Base-by-base conservation (phyloP, 139 green algal genomes). In the Yamagishiella unicocca region DNA sequence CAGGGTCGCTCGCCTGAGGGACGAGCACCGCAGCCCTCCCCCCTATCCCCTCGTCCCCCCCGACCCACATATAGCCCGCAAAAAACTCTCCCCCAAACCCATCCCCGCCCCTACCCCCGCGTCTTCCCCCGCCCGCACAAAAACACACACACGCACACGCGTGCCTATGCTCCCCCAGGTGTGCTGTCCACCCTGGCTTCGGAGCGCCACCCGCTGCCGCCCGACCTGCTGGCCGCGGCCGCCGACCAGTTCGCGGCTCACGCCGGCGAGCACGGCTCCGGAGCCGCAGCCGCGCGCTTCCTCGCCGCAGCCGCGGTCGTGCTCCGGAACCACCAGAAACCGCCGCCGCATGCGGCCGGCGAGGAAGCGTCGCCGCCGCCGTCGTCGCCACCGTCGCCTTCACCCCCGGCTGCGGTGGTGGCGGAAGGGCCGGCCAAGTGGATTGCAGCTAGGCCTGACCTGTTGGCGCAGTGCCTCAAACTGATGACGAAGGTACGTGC, bases 391-490 rank as follows among this genome's bases (percentile, higher is more conserved):
- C 62, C 62, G 74, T 2, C 1, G 74, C 22, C 2, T 22, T 9
- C 17, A 43, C 29, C 29, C 8, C 4, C 45, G 29, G 24, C 27
- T n/a, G n/a, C 27, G 29, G 21, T 10, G 73, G 1, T 8, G 7
- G 29, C 29, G 4, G 53, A 46, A n/a, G 7, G 24, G 5, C 29
- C 9, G 27, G 25, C 29, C 72, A 37, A 33, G 55, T 85, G 79
- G 79, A 27, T 85, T 4, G 29, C 40, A 6, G 29, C 8, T 14
- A 29, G 43, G 27, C 58, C 61, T 14, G 40, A 62, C 38, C 38
- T 85, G 38, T 61, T 85, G 61, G 42, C 61, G 29, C 53, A 25
- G 40, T 85, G 79, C 79, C 43, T 85, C 17, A 9, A 45, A 19
- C 61, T 85, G 40, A 72, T 85, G 79, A n/a, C 40, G 0, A 37